phyloP scores from a whole-genome alignment of 1,284 basidiomycete genomes.

The Malassezia brasiliensis region DNA sequence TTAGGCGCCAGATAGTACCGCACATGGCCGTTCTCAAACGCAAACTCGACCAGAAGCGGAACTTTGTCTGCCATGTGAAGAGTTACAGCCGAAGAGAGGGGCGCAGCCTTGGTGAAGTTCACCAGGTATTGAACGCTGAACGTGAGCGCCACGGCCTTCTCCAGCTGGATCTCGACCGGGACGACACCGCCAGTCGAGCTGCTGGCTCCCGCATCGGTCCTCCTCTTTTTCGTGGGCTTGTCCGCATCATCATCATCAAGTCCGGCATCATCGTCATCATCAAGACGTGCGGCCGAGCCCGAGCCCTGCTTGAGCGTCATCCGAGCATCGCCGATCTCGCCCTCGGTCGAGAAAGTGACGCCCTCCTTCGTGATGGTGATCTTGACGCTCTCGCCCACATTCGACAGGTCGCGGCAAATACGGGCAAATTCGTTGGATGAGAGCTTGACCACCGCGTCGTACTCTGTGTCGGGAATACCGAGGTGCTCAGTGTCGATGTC shows the following conservation, averaged over 20 bases:
- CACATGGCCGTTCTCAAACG: conserved; percentile 64
- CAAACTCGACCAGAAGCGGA: conserved; percentile 55
- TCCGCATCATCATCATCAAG: conserved; percentile 34
- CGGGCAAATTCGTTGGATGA: conserved; percentile 76
- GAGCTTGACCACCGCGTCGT: conserved; percentile 87
- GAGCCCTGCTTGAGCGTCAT: conserved; percentile 70
- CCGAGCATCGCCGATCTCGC: conserved; percentile 84
- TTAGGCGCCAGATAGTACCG: conserved; percentile 47
- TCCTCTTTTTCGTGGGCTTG: conserved; percentile 35
- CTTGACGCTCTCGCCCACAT: conserved; percentile 84
- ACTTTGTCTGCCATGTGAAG: conserved; percentile 45
- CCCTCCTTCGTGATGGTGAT: conserved; percentile 96
- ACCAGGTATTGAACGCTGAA: conserved; percentile 95
- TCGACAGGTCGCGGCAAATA: conserved; percentile 85
- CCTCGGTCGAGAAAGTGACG: conserved; percentile 83
- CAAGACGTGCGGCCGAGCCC: conserved; percentile 43
- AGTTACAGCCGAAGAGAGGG: conserved; percentile 62
- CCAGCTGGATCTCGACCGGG: conserved; percentile 41
- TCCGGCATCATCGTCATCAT: conserved; percentile 38
- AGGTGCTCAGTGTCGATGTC: conserved; percentile 90
- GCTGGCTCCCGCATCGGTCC: conserved; percentile 18
- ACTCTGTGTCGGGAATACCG: conserved; percentile 95
- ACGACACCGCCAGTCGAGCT: conserved; percentile 46
- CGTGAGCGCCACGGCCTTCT: conserved; percentile 76
- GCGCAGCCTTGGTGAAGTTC: conserved; percentile 88